Evolutionary conservation across 768 basidiomycete species (phyloP).

Genomic region (Psilocybe cyanescens): DNA sequence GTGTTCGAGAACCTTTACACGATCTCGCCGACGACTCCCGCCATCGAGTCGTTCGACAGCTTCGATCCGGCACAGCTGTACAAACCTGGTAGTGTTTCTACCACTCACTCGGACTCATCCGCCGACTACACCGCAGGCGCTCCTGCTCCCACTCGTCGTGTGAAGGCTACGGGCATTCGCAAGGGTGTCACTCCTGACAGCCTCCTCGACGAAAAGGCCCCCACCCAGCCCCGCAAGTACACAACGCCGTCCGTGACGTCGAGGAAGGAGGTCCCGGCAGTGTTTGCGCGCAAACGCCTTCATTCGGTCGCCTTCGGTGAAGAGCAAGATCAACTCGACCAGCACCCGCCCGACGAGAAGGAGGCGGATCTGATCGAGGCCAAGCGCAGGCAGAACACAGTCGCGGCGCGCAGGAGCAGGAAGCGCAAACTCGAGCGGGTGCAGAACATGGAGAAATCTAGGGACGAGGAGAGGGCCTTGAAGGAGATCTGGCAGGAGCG

Average conservation of each 20-base stretch:
- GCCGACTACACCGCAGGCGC: background rate
- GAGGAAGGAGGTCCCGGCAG: slow-evolving; percentile 75
- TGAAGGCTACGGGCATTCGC: slow-evolving; percentile 44
- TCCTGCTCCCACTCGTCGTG: slow-evolving; percentile 11
- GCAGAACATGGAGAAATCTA: slow-evolving; percentile 59
- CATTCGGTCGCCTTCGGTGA: slow-evolving; percentile 43
- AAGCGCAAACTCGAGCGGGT: slow-evolving; percentile 80
- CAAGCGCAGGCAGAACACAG: slow-evolving; percentile 85
- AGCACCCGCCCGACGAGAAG: slow-evolving; percentile 42
- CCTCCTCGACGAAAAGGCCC: slow-evolving; percentile 75
- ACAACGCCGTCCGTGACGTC: slow-evolving; percentile 75
- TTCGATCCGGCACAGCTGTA: slow-evolving; percentile 30
- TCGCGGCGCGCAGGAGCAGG: slow-evolving; percentile 81
- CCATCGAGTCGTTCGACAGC: slow-evolving; percentile 40
- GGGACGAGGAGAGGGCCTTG: slow-evolving; percentile 57
- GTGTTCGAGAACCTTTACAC: slow-evolving; percentile 37
- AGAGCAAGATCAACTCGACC: slow-evolving; percentile 51
- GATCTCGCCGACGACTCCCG: slow-evolving; percentile 56
- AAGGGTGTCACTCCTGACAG: slow-evolving; percentile 62
- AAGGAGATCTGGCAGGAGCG: slow-evolving; percentile 67
- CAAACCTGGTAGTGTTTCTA: slow-evolving; percentile 31
- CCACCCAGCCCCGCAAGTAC: slow-evolving; percentile 81
- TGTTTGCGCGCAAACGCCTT: slow-evolving; percentile 62
- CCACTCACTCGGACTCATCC: slow-evolving; percentile 7
- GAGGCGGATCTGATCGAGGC: slow-evolving; percentile 74